Conservation (phyloP, 2,329 filamentous ascomycete species). For the Xylariomycetidae sp. region DNA sequence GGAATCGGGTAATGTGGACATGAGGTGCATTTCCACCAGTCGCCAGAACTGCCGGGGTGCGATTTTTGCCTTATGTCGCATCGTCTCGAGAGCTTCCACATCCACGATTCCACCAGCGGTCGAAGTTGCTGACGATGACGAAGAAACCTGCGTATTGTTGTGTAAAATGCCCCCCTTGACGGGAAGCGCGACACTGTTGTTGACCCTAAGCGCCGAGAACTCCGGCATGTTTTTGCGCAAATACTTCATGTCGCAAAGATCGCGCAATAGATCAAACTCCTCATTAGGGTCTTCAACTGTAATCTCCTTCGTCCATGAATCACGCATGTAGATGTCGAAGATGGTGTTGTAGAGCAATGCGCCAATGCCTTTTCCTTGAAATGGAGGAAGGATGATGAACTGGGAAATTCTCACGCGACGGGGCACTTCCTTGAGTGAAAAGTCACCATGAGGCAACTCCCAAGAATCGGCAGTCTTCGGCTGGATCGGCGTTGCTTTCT, state of each 20-base stretch:
- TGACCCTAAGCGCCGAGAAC: conserved; percentile 51
- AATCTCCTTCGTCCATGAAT: conserved; percentile 69
- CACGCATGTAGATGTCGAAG: conserved; percentile 61
- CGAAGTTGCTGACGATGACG: conserved; percentile 6
- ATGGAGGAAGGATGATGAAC: conserved; percentile 84
- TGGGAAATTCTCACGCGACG: conserved; percentile 84
- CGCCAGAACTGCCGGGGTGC: conserved; percentile 69
- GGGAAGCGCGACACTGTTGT: conserved; percentile 44
- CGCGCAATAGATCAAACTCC: conserved; percentile 73
- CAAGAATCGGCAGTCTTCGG: conserved; percentile 27
- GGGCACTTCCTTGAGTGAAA: conserved; percentile 55
- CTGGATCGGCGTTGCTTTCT: conserved; percentile 17
- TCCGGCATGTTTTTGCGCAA: conserved; percentile 51
- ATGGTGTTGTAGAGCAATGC: conserved; percentile 75
- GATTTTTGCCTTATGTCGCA: conserved; percentile 64
- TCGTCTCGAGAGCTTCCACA: conserved; percentile 43
- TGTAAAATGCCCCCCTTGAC: conserved; percentile 33
- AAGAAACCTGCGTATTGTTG: conserved; percentile 23
- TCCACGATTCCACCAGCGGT: conserved; percentile 49
- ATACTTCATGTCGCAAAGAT: conserved; percentile 64
- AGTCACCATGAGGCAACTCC: conserved; percentile 38
- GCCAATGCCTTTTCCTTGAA: conserved; percentile 75
- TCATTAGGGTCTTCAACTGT: conserved; percentile 94
- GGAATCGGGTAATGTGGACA: conserved; percentile 50
- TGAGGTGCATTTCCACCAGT: conserved; percentile 69